Evolutionary conservation across 75 land plant genomes (phyloP).

Genomic region (Pinus taeda): DNA sequence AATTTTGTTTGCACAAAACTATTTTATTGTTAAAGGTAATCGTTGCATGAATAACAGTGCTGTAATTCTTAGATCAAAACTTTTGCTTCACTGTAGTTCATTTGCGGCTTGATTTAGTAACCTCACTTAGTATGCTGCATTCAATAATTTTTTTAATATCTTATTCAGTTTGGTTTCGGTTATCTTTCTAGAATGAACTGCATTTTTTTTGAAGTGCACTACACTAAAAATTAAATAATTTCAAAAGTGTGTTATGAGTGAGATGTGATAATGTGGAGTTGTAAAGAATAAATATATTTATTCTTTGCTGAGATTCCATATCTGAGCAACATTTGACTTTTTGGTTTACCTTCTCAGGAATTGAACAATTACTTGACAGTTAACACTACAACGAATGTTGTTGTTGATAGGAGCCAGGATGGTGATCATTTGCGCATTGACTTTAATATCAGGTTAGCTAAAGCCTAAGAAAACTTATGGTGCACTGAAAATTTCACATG

Average conservation of each 20-base stretch:
- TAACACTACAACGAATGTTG: conserved; percentile 70
- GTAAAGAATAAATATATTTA: not conserved
- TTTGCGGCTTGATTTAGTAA: not conserved
- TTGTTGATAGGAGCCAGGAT: conserved; percentile 93
- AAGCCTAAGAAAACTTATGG: conserved; percentile 6
- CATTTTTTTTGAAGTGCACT: not conserved
- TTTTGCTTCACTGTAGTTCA: not conserved
- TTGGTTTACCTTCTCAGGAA: conserved; percentile 51
- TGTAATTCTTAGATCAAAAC: not conserved
- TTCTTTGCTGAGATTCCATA: not conserved
- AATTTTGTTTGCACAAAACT: not conserved
- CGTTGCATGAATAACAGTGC: not conserved
- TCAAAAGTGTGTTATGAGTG: not conserved
- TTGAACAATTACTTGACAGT: conserved; percentile 73
- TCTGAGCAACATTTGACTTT: not conserved
- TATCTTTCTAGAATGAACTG: not conserved
- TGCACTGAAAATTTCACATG: not conserved
- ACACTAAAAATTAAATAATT: not conserved
- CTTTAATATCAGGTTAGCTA: conserved; percentile 82
- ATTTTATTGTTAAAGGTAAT: not conserved
- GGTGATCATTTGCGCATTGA: conserved; percentile 89
- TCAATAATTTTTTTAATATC: not conserved
- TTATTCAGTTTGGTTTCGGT: not conserved
- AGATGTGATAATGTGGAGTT: not conserved
- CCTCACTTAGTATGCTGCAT: not conserved